Conservation (phyloP, 2,329 filamentous ascomycete genomes). For the Botrytis fabae region DNA sequence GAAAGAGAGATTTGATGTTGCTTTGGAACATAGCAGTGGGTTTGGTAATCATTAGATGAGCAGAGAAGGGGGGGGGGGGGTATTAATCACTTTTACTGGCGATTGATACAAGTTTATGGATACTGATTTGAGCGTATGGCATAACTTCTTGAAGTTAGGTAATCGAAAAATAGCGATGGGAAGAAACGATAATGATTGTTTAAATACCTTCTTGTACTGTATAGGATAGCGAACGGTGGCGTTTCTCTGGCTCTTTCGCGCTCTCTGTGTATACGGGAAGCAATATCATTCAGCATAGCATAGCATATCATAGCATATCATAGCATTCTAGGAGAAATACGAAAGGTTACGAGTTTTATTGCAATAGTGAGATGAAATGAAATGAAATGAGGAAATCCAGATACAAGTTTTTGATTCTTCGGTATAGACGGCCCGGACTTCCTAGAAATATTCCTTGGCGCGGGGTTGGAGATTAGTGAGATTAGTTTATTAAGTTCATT, state of each 20-base stretch:
- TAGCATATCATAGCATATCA: neutral
- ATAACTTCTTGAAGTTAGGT: neutral
- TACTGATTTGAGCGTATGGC: neutral
- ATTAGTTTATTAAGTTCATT: no score
- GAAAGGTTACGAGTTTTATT: no score
- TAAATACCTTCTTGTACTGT: conserved; percentile 4
- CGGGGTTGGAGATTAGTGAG: no score
- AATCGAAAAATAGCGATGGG: neutral
- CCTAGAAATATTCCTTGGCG: no score
- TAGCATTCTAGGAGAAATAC: neutral
- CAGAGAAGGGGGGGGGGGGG: no score
- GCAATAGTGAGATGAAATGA: no score
- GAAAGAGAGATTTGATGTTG: conserved; percentile 74
- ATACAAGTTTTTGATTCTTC: no score
- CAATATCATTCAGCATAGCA: neutral
- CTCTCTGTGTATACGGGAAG: neutral
- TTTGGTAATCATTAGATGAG: conserved; percentile 72
- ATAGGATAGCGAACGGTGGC: neutral
- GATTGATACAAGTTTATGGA: neutral
- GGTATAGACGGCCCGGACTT: no score
- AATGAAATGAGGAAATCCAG: no score
- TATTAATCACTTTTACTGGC: neutral
- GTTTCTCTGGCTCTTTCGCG: neutral
- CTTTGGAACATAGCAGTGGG: conserved; percentile 82
- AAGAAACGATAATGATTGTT: conserved; percentile 1